Base-by-base conservation (phyloP, 495 filamentous ascomycete genomes). In the Penicillium nucicola region DNA sequence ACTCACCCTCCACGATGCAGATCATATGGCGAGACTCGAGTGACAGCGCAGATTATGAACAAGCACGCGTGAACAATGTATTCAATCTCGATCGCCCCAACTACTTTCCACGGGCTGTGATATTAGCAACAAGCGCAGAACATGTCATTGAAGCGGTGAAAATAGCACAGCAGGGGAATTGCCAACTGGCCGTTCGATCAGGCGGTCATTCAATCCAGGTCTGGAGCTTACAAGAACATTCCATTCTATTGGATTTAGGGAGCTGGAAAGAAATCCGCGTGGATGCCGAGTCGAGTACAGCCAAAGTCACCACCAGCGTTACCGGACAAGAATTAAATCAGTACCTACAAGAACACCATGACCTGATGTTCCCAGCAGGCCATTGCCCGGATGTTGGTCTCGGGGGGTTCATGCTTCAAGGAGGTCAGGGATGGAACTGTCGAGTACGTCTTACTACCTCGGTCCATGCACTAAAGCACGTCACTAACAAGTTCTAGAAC, bases 351-450 rank as follows among this genome's bases (percentile, higher is more conserved):
- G 38, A 53, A 25, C 44, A 49, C 1, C 53, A 68, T 37, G 71
- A 63, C 0, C 48, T 68, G 18, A 71, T 79, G 64, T 82, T 81
- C 58, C 66, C 65, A 3, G 78, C 18, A 2, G 78, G 78, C 0
- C 79, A 83, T 58, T 82, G 78, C 55, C 78, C 78, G 5, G 77
- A 81, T 56, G 78, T 82, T 18, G 79, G 77, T 1, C 47, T 83
- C 9, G 79, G 79, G 5, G 79, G 78, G 0, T 82, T 80, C 46
- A 55, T 81, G 23, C 55, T 81, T 6, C 77, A 80, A 42, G 78
- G 78, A 4, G 79, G 78, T 0, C 79, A 79, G 75, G 77, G 77
- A 4, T 82, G 78, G 77, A 79, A 78, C 50, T 79, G 76, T 49
- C 66, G 68, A 30, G 69, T 75, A 50, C n/a, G 58, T 55, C 4